phyloP scores from a whole-genome alignment of 164 flowering plant species.

The Stephania cephalantha region DNA sequence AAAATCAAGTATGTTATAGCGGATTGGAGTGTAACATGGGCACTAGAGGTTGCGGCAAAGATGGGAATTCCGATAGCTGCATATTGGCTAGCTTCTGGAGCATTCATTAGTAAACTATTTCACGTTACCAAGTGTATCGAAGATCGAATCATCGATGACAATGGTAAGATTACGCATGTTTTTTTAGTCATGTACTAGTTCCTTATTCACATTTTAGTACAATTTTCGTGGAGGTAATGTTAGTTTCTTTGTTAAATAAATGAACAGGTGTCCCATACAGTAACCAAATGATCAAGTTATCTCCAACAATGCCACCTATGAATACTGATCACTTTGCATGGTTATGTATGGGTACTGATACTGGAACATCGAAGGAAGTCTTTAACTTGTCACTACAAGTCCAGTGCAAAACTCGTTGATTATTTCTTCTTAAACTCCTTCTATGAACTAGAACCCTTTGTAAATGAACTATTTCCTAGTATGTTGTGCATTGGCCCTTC shows the following conservation, averaged over 20 bases:
- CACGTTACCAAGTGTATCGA: constrained; percentile 8
- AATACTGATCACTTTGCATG: constrained; percentile 18
- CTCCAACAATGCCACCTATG: constrained; percentile 27
- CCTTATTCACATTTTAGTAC: not conserved
- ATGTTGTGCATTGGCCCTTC: constrained; percentile 29
- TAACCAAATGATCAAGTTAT: constrained; percentile 19
- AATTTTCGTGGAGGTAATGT: too few species aligned
- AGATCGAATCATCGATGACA: constrained; percentile 7
- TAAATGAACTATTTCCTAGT: constrained; percentile 16
- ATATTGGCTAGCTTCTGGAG: not conserved
- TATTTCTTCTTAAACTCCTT: constrained; percentile 35
- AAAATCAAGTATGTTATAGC: constrained; percentile 16
- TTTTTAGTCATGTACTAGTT: not conserved
- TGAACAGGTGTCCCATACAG: constrained; percentile 19
- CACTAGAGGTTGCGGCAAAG: constrained; percentile 1
- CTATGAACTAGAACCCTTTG: constrained; percentile 26
- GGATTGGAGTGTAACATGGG: constrained; percentile 6
- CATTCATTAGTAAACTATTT: not conserved
- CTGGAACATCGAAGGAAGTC: constrained; percentile 5
- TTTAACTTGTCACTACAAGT: constrained; percentile 3
- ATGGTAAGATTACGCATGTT: not conserved
- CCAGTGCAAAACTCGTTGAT: constrained; percentile 11
- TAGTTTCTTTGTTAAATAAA: too few species aligned
- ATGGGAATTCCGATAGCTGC: too few species aligned
- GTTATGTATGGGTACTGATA: constrained; percentile 20